A percentile compares a stretch with the other conserved stretches of the same genome.
phyloP scores from a whole-genome alignment of 1,139 yeast species.

The Lodderomyces metapsilosis region DNA sequence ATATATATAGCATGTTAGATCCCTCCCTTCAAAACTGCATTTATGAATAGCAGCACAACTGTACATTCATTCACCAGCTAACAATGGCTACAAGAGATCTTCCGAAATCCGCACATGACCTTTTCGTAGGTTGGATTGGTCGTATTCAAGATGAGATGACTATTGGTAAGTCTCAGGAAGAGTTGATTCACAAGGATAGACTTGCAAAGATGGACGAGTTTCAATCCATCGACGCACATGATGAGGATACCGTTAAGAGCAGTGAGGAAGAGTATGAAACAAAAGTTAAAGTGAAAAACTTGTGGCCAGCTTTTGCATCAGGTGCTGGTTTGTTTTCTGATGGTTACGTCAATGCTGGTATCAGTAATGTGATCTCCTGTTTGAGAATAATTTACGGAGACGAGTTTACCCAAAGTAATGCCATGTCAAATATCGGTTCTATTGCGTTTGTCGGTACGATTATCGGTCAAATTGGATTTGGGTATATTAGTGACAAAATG shows the following conservation, averaged over 20 bases:
- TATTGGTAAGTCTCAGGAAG: conserved; percentile 24
- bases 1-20: too few species aligned
- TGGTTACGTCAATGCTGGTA: conserved; percentile 85
- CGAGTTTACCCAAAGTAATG: conserved; percentile 59
- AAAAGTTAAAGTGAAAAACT: conserved; percentile 25
- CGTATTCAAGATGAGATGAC: conserved; percentile 25
- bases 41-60: too few species aligned
- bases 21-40: too few species aligned
- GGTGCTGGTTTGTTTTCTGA: conserved; percentile 93
- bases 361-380: conserved; percentile 73
- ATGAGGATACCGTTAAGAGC: conserved; percentile 8
- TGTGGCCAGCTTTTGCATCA: conserved; percentile 79
- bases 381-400: conserved; percentile 62
- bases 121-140: conserved; percentile 37
- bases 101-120: conserved; percentile 40
- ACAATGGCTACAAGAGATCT: conserved; percentile 56
- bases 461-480: conserved; percentile 77
- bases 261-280: conserved; percentile 16
- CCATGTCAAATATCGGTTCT: conserved; percentile 78
- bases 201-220: neutral
- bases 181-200: conserved; percentile 22
- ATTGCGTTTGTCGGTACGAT: conserved; percentile 91
- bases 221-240: neutral
- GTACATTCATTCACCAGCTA: too few species aligned
- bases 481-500: conserved; percentile 72